Base-by-base conservation (phyloP, 148 eudicot genomes). In the Suaeda aralocaspica region DNA sequence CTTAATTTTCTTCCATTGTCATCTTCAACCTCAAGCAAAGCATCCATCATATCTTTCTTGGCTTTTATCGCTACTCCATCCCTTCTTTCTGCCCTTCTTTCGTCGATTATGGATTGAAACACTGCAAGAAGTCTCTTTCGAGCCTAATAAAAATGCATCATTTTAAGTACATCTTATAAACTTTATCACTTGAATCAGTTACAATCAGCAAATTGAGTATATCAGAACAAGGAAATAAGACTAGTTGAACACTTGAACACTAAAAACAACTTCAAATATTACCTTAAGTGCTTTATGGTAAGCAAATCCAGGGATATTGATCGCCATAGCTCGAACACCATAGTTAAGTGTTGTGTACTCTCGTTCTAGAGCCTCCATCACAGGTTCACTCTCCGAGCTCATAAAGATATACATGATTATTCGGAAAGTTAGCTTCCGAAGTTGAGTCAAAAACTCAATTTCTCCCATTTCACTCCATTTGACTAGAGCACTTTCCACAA, bases 11-110 rank as follows among this genome's bases (percentile, higher is more conserved):
- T 83, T 15, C 98, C 97, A 28, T 84, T 78, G 44, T 89, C 97
- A 72, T 91, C 98, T 72, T 81, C 82, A 55, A 76, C 86, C 5
- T 89, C 86, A 49, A 94, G 31, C 26, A 91, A 79, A 25, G 79
- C 80, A 84, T 94, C 97, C 87, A 94, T 80, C 97, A 94, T 90
- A 68, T 93, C 98, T 66, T 77, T 85, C 81, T 79, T 87, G 16
- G 62, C 48, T 59, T 64, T 72, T 9, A 53, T 29, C 5, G 81
- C 78, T 21, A 72, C 78, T 6, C 71, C 70, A 30, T 51, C 73
- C 65, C 72, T 84, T 64, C 36, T 72, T 21, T 58, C 53, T 36
- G 65, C 79, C 76, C 85, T 86, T 71, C 96, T 76, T 18, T 78
- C 82, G 48, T 83, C 76, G 36, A 93, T 83, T 52, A 80, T 61